Percentiles rank a stretch among this genome's conserved stretches.
phyloP scores from a whole-genome alignment of 192 early-diverging fungal species.

The Gonapodya prolifera region DNA sequence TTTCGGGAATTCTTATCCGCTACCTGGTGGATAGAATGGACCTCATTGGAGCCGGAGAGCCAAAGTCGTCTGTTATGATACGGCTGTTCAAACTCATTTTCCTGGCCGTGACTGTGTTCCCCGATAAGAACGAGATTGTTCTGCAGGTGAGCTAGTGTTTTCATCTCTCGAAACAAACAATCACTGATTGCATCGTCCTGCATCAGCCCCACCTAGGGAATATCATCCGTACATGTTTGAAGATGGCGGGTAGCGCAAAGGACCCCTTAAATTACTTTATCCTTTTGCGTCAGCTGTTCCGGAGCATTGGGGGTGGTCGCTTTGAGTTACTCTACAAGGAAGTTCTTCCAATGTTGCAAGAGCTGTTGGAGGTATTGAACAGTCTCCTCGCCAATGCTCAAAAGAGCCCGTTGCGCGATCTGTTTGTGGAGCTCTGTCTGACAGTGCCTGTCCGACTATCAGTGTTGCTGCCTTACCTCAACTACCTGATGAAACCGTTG shows the following conservation, averaged over 20 bases:
- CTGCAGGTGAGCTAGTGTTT: conserved; percentile 32
- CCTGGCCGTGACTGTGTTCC: conserved; percentile 82
- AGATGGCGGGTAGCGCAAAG: conserved; percentile 67
- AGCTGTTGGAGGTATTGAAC: conserved; percentile 86
- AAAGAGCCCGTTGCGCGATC: conserved; percentile 73
- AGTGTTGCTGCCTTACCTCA: conserved; percentile 82
- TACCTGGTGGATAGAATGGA: conserved; percentile 70
- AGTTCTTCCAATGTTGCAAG: conserved; percentile 83
- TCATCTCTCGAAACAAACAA: too few relatives aligned
- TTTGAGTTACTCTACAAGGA: conserved; percentile 94
- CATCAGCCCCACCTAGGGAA: conserved; percentile 64
- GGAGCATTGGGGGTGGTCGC: conserved; percentile 91
- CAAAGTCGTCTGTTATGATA: conserved; percentile 55
- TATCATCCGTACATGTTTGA: conserved; percentile 81
- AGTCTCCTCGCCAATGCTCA: conserved; percentile 62
- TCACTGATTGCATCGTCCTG: background rate
- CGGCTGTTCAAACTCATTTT: conserved; percentile 89
- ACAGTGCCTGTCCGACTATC: conserved; percentile 93
- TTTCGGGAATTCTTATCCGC: conserved; percentile 61
- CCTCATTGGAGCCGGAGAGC: conserved; percentile 53
- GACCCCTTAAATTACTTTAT: conserved; percentile 87
- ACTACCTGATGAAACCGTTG: conserved; percentile 90
- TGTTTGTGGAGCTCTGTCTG: conserved; percentile 96
- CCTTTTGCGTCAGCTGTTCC: conserved; percentile 77
- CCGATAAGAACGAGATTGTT: conserved; percentile 79